Evolutionary conservation across 2,329 filamentous ascomycete genomes (phyloP).

Genomic region (Fusarium metavorans): DNA sequence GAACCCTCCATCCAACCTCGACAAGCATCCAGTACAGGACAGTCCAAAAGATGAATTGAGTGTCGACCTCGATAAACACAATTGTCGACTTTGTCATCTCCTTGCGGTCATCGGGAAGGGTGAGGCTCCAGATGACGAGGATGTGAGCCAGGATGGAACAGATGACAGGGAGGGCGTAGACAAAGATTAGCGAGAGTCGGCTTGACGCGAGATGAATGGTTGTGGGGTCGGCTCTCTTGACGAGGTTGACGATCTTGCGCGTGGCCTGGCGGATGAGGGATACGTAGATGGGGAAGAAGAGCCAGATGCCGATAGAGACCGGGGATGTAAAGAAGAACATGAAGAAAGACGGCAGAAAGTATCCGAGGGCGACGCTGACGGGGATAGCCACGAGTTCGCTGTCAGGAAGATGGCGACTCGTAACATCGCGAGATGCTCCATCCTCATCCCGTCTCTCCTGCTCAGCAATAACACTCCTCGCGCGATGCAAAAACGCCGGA

Average conservation of each 20-base stretch:
- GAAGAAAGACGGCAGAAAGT: slow-evolving; percentile 57
- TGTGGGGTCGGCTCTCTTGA: slow-evolving; percentile 43
- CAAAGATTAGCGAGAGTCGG: slow-evolving; percentile 50
- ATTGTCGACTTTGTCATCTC: slow-evolving; percentile 63
- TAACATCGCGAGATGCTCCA: slow-evolving; percentile 31
- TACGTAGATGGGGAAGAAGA: slow-evolving; percentile 65
- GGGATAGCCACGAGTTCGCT: slow-evolving; percentile 71
- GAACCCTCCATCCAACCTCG: slow-evolving; percentile 60
- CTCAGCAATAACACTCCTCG: slow-evolving; percentile 50
- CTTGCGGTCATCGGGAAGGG: slow-evolving; percentile 57
- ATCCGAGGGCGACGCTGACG: slow-evolving; percentile 60
- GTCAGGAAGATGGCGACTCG: slow-evolving; percentile 54
- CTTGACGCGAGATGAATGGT: slow-evolving; percentile 59
- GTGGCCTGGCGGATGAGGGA: slow-evolving; percentile 56
- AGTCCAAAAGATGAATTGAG: slow-evolving; percentile 58
- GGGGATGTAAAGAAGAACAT: slow-evolving; percentile 59
- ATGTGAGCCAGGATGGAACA: slow-evolving; percentile 58
- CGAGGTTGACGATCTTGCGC: slow-evolving; percentile 43
- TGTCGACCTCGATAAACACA: slow-evolving; percentile 61
- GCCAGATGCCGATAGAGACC: slow-evolving; percentile 57
- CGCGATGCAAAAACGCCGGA: slow-evolving; percentile 61
- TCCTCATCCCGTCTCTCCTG: slow-evolving; percentile 26
- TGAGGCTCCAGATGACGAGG: slow-evolving; percentile 55
- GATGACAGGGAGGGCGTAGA: slow-evolving; percentile 60
- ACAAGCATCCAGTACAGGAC: slow-evolving; percentile 66